A percentile compares a stretch with the other conserved stretches of the same genome.
Evolutionary conservation across 495 filamentous ascomycete species (phyloP).

Genomic region (Penicillium cataractarum): DNA sequence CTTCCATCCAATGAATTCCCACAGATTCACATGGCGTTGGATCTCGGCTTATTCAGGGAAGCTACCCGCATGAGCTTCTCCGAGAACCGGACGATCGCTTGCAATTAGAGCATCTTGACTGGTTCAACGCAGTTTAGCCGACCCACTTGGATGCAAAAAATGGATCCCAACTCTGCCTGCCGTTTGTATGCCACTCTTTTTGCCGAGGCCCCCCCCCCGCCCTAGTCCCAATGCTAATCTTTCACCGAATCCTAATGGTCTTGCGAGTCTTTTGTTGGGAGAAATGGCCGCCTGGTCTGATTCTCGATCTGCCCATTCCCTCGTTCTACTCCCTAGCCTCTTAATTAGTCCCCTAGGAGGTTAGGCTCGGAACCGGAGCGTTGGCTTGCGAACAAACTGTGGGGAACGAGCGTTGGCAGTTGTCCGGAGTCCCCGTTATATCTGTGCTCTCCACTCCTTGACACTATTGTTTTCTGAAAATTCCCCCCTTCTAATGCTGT

Average conservation of each 20-base stretch:
- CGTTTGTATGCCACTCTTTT: neutral
- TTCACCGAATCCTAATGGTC: neutral
- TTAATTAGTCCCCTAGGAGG: neutral
- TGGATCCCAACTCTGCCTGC: neutral
- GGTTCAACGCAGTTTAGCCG: neutral
- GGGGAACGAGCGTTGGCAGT: neutral
- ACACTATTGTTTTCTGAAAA: neutral
- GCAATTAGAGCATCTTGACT: neutral
- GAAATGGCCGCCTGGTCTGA: neutral
- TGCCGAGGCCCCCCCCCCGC: neutral
- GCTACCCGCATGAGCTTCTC: slow-evolving; percentile 7
- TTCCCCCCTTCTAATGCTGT: neutral
- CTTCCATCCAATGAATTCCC: neutral
- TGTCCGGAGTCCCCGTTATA: neutral
- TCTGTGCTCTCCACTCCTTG: neutral
- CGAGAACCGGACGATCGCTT: slow-evolving; percentile 5
- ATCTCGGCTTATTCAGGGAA: slow-evolving; percentile 23
- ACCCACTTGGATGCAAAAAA: neutral
- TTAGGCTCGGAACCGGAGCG: neutral
- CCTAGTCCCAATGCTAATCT: neutral
- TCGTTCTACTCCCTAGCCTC: neutral
- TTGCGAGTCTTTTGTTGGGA: neutral
- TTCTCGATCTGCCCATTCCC: neutral
- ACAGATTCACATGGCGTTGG: slow-evolving; percentile 26
- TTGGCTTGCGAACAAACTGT: neutral